phyloP scores from a whole-genome alignment of 2,329 filamentous ascomycete genomes.

The Aspergillus thermomutatus region DNA sequence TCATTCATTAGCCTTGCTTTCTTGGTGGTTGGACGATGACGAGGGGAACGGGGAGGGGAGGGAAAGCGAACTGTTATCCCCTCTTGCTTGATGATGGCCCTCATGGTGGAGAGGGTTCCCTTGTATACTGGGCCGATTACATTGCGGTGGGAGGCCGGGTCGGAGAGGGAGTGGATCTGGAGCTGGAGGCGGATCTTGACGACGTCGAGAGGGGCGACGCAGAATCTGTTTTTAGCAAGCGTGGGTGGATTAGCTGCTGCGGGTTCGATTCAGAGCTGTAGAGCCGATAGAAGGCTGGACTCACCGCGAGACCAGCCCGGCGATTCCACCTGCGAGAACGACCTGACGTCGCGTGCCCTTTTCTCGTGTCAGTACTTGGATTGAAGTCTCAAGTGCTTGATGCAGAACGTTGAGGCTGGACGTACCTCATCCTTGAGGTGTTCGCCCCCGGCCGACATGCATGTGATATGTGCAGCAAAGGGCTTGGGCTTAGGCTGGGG shows the following conservation, averaged over 20 bases:
- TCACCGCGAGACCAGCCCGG: constrained; percentile 84
- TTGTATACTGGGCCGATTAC: constrained; percentile 55
- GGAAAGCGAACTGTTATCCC: constrained; percentile 61
- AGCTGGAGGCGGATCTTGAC: constrained; percentile 97
- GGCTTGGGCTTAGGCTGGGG: neutral
- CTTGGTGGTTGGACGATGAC: neutral
- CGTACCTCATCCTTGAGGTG: constrained; percentile 67
- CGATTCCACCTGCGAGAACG: constrained; percentile 63
- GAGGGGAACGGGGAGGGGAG: neutral
- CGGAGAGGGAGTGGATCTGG: constrained; percentile 78
- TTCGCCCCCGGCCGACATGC: constrained; percentile 62
- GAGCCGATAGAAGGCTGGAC: constrained; percentile 2
- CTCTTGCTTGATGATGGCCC: constrained; percentile 73
- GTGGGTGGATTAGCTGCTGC: neutral
- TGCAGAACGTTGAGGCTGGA: neutral
- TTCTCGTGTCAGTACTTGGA: neutral
- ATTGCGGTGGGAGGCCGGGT: constrained; percentile 60
- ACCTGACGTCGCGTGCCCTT: constrained; percentile 66
- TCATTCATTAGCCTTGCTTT: neutral
- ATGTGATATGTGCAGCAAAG: constrained; percentile 36
- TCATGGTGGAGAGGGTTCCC: constrained; percentile 72
- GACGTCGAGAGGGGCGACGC: constrained; percentile 92
- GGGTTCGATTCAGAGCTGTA: neutral
- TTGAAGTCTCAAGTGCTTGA: neutral
- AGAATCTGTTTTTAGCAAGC: constrained; percentile 60